A percentile compares a stretch with the other conserved stretches of the same genome.
Conservation (phyloP, 148 eudicot genomes). For the Fallopia convolvulus region DNA sequence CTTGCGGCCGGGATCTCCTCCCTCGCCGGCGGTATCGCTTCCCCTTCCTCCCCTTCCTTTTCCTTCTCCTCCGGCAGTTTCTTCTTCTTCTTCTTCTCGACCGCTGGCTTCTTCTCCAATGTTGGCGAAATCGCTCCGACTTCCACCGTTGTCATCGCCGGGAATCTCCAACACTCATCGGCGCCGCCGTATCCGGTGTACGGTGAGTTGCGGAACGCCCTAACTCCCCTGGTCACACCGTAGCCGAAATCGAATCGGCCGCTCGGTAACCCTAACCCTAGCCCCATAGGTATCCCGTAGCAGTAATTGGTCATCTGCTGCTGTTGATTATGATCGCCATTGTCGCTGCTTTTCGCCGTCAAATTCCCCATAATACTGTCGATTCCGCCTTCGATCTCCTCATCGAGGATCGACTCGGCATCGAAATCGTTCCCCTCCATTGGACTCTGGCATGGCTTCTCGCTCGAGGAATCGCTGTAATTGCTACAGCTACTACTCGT, state of each 20-base stretch:
- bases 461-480: slow-evolving; percentile 17
- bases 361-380: slow-evolving; percentile 72
- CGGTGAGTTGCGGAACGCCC: slow-evolving; percentile 25
- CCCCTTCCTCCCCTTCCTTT: neutral
- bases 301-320: slow-evolving; percentile 23
- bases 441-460: slow-evolving; percentile 29
- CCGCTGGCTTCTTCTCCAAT: slow-evolving; percentile 20
- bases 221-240: slow-evolving; percentile 43
- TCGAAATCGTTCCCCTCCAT: slow-evolving; percentile 34
- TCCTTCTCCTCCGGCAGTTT: slow-evolving; percentile 28
- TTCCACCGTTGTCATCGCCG: slow-evolving; percentile 50
- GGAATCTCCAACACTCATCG: slow-evolving; percentile 66
- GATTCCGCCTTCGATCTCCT: slow-evolving; percentile 60
- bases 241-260: slow-evolving; percentile 38
- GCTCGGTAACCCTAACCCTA: slow-evolving; percentile 58
- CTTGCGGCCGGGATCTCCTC: neutral
- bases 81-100: slow-evolving; percentile 26
- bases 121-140: slow-evolving; percentile 53
- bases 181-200: slow-evolving; percentile 27
- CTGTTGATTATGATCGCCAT: slow-evolving; percentile 15
- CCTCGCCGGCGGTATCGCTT: neutral
- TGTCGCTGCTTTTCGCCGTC: slow-evolving; percentile 21
- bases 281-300: slow-evolving; percentile 72
- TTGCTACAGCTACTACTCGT: neutral
- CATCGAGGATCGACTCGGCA: slow-evolving; percentile 81